Base-by-base conservation (phyloP, 1,139 yeast species). In the Pichia sp. region DNA sequence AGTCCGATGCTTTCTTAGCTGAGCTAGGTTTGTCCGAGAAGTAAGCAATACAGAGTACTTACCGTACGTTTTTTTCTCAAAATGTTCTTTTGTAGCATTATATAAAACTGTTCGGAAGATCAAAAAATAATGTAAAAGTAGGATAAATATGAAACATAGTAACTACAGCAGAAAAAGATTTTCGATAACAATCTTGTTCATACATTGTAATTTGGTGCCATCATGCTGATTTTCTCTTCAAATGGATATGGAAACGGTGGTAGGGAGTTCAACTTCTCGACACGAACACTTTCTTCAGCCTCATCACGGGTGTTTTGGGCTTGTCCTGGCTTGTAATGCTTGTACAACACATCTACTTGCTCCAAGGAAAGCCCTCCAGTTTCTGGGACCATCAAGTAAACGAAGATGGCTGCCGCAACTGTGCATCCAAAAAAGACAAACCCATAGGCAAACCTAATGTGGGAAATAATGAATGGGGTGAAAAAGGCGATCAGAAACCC, bases 401-500 rank as follows among this genome's bases (percentile, higher is more conserved):
- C 87, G 65, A 82, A 82, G 61, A 83, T 66, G 51, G 79, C 72
- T 34, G 87, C 84, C 59, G 79, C 69, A 52, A 82, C 65, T 65
- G 79, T 75, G 70, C 87, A 84, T 10, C 89, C 90, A 64, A 82
- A 77, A 73, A 87, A 87, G 50, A 85, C 88, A 67, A 80, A 85
- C 61, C 92, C 92, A 69, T 84, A 85, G 74, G 79, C 72, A 71
- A 79, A 78, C 62, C 72, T 71, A 59, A 80, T 78, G 52, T 75
- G 75, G 50, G 67, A 64, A 49, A 84, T 81, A 63, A 87, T 77
- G 67, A 84, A 83, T 45, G 93, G 90, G 36, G 92, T 85, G 66
- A 82, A 81, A 71, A 83, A 79, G 1, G 90, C 85, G 70, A 87
- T 85, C 57, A 83, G 78, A 75, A 87, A 87, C 64, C 90, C 90